A percentile compares a stretch with the other conserved stretches of the same genome.
Evolutionary conservation across 202 grass and related monocot species (phyloP).

Genomic region (Alloteropsis angusta): DNA sequence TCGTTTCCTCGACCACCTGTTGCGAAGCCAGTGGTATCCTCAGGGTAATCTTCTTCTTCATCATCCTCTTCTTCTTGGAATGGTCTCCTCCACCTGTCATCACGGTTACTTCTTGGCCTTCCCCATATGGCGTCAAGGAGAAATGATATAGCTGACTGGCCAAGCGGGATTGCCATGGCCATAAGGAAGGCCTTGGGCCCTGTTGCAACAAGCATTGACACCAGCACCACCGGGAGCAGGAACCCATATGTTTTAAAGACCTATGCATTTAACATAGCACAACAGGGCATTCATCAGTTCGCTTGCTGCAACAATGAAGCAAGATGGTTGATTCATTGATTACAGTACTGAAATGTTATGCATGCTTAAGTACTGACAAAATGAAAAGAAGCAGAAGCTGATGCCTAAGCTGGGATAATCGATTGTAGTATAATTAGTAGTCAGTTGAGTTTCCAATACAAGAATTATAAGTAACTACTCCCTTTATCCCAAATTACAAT

Average conservation of each 20-base stretch:
- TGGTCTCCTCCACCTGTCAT: background rate
- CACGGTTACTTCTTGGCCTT: background rate
- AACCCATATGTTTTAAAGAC: conserved; percentile 52
- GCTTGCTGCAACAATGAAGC: background rate
- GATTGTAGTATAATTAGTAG: background rate
- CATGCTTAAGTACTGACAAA: background rate
- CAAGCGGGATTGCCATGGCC: conserved; percentile 75
- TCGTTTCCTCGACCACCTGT: background rate
- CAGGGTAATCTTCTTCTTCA: background rate
- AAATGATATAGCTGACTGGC: conserved; percentile 59
- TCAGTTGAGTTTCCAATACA: background rate
- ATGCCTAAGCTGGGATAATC: background rate
- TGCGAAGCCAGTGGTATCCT: background rate
- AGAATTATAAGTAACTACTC: background rate
- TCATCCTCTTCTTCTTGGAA: background rate
- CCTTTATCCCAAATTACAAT: no score
- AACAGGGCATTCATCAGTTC: background rate
- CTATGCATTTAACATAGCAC: background rate
- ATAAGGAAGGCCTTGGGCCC: conserved; percentile 72
- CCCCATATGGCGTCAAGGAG: conserved; percentile 1
- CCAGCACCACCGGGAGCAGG: conserved; percentile 59
- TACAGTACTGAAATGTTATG: background rate
- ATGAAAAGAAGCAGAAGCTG: background rate
- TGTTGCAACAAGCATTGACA: conserved; percentile 52
- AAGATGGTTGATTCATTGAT: background rate